Evolutionary conservation across 768 basidiomycete genomes (phyloP).

Genomic region (Tulasnella sp.): DNA sequence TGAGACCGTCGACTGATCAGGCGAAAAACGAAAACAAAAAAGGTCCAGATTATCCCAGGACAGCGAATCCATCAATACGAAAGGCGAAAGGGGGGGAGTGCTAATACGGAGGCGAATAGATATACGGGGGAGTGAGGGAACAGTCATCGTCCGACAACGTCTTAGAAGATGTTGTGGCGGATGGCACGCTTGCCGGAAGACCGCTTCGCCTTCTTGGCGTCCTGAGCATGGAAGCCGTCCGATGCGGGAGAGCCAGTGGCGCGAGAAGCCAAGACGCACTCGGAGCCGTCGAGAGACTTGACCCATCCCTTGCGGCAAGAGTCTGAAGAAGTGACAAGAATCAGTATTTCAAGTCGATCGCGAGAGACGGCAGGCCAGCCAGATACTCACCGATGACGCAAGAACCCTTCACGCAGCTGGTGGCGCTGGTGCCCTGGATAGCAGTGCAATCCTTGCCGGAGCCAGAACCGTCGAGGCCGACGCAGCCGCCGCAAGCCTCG

Average conservation of each 20-base stretch:
- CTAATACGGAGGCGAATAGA: too few species aligned
- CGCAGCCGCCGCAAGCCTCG: conserved; percentile 29
- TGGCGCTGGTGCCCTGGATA: conserved; percentile 48
- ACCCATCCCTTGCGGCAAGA: conserved; percentile 17
- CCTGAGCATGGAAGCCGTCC: neutral
- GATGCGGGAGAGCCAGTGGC: neutral
- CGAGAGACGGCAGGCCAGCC: neutral
- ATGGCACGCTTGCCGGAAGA: too few species aligned
- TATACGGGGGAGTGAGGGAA: too few species aligned
- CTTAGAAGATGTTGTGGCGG: too few species aligned
- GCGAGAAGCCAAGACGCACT: neutral
- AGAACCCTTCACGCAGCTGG: conserved; percentile 45
- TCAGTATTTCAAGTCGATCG: neutral
- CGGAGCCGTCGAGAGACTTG: neutral
- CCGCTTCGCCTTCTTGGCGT: too few species aligned
- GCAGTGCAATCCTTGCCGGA: conserved; percentile 51
- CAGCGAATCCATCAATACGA: too few species aligned
- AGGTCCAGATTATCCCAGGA: too few species aligned
- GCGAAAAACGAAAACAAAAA: too few species aligned
- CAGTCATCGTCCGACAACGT: too few species aligned
- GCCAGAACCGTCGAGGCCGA: conserved; percentile 5
- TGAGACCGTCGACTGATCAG: too few species aligned
- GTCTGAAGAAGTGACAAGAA: neutral
- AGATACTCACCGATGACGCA: conserved; percentile 39
- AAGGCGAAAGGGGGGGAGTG: too few species aligned